These are phyloP conservation scores for Gossypium thurberi DNA, from an alignment of 345 rosid species.

Conservation along the genomic window DNA sequence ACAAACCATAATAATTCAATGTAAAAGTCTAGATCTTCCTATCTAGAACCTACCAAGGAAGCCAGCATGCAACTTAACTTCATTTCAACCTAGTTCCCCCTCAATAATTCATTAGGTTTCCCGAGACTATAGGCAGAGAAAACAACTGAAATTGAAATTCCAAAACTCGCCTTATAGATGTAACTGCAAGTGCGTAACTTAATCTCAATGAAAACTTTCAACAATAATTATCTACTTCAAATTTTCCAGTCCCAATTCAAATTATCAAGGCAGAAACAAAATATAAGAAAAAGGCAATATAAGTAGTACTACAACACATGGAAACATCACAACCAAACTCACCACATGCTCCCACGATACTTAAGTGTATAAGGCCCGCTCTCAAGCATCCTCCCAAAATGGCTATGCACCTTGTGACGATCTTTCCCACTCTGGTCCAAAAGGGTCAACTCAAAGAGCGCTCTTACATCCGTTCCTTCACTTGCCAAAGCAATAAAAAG, in stretches of 20 bases:
- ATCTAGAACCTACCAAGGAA: not conserved
- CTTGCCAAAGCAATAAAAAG: slow-evolving; percentile 67
- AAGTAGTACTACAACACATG: not conserved
- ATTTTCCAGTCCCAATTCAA: not conserved
- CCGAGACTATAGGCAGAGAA: not conserved
- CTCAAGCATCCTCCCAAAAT: slow-evolving; percentile 69
- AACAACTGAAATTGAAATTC: not conserved
- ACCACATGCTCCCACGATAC: slow-evolving; percentile 85
- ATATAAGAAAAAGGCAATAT: not conserved
- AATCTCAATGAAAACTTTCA: not conserved
- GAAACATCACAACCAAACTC: slow-evolving; percentile 17
- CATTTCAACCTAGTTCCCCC: not conserved
- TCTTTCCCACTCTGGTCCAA: slow-evolving; percentile 69
- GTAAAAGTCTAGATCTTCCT: not conserved
- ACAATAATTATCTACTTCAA: not conserved
- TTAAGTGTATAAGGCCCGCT: slow-evolving; percentile 73
- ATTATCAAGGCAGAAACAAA: not conserved
- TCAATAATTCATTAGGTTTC: not conserved
- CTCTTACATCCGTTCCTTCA: slow-evolving; percentile 70
- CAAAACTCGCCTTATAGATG: not conserved
- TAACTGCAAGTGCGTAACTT: not conserved
- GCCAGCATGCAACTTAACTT: not conserved
- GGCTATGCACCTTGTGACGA: slow-evolving; percentile 64
- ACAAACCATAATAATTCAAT: not conserved
- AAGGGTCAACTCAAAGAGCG: slow-evolving; percentile 72